These are phyloP conservation scores for Kurtzmaniella quercitrusa DNA, from an alignment of 1,139 yeast species.

Conservation along the genomic window DNA sequence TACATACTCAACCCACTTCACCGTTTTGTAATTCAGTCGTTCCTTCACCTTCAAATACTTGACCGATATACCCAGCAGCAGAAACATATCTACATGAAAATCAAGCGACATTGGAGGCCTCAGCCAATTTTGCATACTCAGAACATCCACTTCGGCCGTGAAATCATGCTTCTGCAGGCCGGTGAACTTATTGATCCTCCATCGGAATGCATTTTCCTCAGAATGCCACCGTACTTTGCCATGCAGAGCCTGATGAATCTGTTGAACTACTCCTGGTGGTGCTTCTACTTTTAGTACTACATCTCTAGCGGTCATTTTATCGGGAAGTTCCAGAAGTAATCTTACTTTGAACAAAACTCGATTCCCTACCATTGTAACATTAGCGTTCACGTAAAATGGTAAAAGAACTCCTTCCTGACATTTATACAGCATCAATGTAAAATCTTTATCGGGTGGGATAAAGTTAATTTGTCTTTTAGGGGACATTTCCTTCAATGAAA, in stretches of 20 bases:
- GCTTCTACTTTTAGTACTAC: conserved; percentile 66
- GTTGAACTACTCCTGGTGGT: conserved; percentile 57
- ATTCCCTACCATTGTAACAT: conserved; percentile 50
- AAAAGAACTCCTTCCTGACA: conserved; percentile 50
- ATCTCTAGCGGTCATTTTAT: conserved; percentile 61
- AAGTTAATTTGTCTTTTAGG: conserved; percentile 64
- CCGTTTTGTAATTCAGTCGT: conserved; percentile 59
- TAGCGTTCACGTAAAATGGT: conserved; percentile 71
- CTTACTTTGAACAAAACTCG: conserved; percentile 55
- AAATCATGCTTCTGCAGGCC: conserved; percentile 64
- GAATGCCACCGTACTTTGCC: conserved; percentile 72
- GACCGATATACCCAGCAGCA: conserved; percentile 74
- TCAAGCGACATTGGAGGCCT: conserved; percentile 75
- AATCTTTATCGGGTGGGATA: conserved; percentile 89
- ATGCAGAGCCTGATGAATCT: conserved; percentile 45
- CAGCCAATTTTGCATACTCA: conserved; percentile 32
- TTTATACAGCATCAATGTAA: conserved; percentile 80
- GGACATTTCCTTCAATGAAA: conserved; percentile 66
- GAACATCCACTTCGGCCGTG: conserved; percentile 46
- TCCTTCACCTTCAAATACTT: conserved; percentile 70
- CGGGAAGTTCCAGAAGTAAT: conserved; percentile 59
- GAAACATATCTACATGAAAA: conserved; percentile 71
- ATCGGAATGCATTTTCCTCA: conserved; percentile 58
- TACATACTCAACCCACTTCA: conserved; percentile 83
- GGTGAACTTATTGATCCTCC: conserved; percentile 67